Evolutionary conservation across 2,329 filamentous ascomycete species (phyloP), one percentile per base, ranked within the genome.

Genomic region (Phialophora tarda): DNA sequence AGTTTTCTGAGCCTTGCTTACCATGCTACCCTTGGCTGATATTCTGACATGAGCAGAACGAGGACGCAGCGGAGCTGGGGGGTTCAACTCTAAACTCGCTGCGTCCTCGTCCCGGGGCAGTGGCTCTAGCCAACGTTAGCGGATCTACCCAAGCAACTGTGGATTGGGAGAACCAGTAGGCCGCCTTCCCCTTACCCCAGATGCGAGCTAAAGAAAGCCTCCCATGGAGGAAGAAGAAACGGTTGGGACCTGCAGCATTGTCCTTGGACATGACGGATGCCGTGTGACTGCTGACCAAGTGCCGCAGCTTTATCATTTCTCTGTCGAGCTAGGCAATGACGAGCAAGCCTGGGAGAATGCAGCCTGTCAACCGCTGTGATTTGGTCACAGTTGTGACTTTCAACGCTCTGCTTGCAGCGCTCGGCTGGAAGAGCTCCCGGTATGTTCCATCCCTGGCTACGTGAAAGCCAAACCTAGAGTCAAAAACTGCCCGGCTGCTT

Each of bases 231-330:
- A 8, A 26, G 23, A 26, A 53, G 12, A 5, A 26, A 11, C 10
- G 26, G 48, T 53, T 53, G 26, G 21, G 48, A 53, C 53, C 53
- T 55, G 53, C 53, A 55, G 34, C 17, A 34, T 34, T 7, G 2
- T 24, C 53, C 28, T 7, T 12, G 28, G 53, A 32, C 5, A 28
- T 55, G 24, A 21, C 53, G 53, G 28, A 34, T 30, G 8, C 21
- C 0, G 48, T 26, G 23, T 28, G 5, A 14, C 24, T 26, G 21
- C 23, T 26, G 48, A 26, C 23, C 21, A 30, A 1, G 28, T 30
- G 7, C 28, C 21, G 14, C 21, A 17, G 21, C 48, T 51, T 51
- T 21, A 28, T 51, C 48, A 44, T n/a, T 50, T 10, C 24, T 51
- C 14, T 3, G 23, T 28, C 23, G 10, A 51, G 24, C 14, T 28